Evolutionary conservation across 78 protist genomes (phyloP).

Genomic region (Paratrimastix pyriformis): DNA sequence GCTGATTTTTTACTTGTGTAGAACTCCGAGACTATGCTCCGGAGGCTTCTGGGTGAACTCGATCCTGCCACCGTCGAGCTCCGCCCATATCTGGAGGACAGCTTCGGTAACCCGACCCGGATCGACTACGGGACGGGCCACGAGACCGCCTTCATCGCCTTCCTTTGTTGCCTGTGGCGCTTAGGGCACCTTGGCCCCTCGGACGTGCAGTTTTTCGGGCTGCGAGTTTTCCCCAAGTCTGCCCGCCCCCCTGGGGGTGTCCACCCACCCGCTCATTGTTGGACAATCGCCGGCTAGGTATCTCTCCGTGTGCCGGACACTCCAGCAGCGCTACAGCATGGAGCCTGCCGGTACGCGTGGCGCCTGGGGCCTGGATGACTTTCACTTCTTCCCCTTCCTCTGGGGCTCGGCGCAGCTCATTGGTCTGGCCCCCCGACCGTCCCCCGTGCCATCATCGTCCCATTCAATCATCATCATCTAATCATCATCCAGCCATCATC

Average conservation of each 20-base stretch:
- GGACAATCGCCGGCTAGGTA: background rate
- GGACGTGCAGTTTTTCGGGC: background rate
- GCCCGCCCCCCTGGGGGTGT: background rate
- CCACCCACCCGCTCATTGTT: background rate
- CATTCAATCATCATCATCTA: too few species aligned
- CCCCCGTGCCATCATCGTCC: background rate
- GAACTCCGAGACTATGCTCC: background rate
- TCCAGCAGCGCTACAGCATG: background rate
- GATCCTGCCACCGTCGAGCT: background rate
- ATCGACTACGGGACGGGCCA: slow-evolving; percentile 58
- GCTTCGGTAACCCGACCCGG: slow-evolving; percentile 8
- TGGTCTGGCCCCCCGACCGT: background rate
- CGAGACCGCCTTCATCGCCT: slow-evolving; percentile 21
- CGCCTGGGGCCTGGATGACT: slow-evolving; percentile 27
- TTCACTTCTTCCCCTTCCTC: slow-evolving; percentile 18
- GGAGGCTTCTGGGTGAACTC: background rate
- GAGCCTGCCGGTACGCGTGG: slow-evolving; percentile 26
- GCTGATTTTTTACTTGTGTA: background rate
- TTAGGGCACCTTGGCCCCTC: background rate
- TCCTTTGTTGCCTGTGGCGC: background rate
- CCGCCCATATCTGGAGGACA: background rate
- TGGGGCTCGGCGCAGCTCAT: slow-evolving; percentile 22
- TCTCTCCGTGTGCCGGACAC: background rate
- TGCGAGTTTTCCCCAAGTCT: background rate
- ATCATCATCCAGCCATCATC: too few species aligned